These are phyloP conservation scores for Cucurbita pepo DNA, from an alignment of 306 rosid species.

Conservation along the genomic window DNA sequence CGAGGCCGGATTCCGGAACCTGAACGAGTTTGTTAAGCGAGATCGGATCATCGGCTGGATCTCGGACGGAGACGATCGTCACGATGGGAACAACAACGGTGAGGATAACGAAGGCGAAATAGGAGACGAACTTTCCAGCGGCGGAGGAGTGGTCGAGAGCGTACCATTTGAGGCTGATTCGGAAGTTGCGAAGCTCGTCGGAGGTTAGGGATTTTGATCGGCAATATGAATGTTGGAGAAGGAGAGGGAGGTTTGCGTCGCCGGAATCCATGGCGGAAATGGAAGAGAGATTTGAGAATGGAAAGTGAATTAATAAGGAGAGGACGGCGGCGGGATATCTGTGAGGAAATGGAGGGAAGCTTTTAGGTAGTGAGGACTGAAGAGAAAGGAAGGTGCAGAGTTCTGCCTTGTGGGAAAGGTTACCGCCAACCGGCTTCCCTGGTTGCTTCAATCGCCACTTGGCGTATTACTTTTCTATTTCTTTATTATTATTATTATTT, in stretches of 20 bases:
- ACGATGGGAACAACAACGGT: conserved; percentile 40
- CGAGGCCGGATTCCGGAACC: conserved; percentile 52
- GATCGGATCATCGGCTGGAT: conserved; percentile 37
- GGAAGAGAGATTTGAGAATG: not conserved
- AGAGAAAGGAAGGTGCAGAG: not conserved
- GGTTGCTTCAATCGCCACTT: not conserved
- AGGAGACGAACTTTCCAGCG: conserved; percentile 42
- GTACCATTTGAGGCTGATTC: conserved; percentile 63
- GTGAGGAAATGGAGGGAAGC: not conserved
- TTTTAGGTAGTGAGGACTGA: not conserved
- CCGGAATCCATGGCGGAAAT: not conserved
- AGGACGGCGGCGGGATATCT: not conserved
- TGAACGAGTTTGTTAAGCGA: conserved; percentile 67
- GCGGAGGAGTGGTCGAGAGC: conserved; percentile 71
- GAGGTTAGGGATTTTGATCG: conserved; percentile 32
- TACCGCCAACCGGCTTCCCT: not conserved
- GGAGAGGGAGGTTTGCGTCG: conserved; percentile 28
- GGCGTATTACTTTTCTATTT: not conserved
- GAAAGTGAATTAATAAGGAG: not conserved
- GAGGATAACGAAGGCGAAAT: conserved; percentile 31
- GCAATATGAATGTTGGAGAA: conserved; percentile 36
- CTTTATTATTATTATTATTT: not conserved
- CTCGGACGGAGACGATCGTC: conserved; percentile 18
- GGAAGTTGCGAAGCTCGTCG: conserved; percentile 50
- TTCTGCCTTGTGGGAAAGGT: not conserved